Base-by-base conservation (phyloP, 2,329 filamentous ascomycete genomes). In the Penicillium crustosum region DNA sequence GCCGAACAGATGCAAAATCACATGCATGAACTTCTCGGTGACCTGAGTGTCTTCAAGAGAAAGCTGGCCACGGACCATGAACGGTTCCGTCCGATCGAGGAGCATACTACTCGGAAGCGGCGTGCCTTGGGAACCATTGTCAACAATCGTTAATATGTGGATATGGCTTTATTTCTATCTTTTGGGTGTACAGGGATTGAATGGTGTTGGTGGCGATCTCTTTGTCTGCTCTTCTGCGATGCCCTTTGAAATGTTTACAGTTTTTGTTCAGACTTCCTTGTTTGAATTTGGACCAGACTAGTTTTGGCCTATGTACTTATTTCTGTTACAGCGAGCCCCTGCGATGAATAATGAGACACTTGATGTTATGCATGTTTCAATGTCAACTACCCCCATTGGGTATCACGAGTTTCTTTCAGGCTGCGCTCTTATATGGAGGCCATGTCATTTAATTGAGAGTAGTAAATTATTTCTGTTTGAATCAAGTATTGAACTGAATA, bases 11-110 rank as follows among this genome's bases (percentile, higher is more conserved):
- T 93, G 78, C 90, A 97, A 70, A 86, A 87, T n/a, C 86, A 91
- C 69, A 93, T 96, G 81, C 86, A 93, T 65, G 87, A 89, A 36
- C 83, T 97, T 69, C 80, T 99, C 63, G 86, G 87, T 66, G 93
- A 97, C 66, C 72, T 96, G 54, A 84, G 83, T 31, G 73, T 93
- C 70, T 95, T 96, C 78, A 89, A 89, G 73, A 86, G 86, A 68
- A 97, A 96, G 78, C 86, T 97, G 61, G 87, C 85, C 7, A 91
- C 94, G 67, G 94, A 97, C 38, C 73, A 76, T 61, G 73, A 77
- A 47, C 70, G 75, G 56, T 78, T 77, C 56, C 70, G 71, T 15
- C 67, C 70, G 6, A 62, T 55, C 23, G 66, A 68, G 47, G 66
- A 66, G 27, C 59, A 52, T 0, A 61, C 59, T 15, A 57, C 63